Evolutionary conservation across 139 green algal genomes (phyloP).

Genomic region (Micractinium sp.): DNA sequence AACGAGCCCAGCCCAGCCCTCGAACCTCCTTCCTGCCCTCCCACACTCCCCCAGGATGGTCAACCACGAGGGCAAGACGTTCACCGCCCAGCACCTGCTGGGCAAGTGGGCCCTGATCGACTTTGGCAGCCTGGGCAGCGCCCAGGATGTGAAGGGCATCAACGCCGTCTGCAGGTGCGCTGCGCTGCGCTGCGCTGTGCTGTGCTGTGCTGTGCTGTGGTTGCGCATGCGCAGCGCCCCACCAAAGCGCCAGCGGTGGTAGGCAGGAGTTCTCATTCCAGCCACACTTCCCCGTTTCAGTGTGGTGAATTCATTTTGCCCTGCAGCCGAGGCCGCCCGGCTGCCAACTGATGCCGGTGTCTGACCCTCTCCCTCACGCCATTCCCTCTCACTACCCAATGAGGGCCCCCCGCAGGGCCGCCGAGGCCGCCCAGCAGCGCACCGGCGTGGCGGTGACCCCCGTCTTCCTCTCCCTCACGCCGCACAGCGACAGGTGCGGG

Average conservation of each 20-base stretch:
- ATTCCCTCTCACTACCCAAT: no score
- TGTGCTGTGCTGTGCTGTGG: not conserved
- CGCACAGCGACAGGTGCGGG: not conserved
- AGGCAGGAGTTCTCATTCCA: no score
- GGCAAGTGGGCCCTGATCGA: slow-evolving; percentile 12
- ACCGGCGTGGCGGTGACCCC: slow-evolving; percentile 16
- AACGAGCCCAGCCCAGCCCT: not conserved
- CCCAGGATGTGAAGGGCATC: slow-evolving; percentile 7
- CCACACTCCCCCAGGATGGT: slow-evolving; percentile 7
- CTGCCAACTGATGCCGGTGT: not conserved
- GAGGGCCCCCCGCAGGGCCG: not conserved
- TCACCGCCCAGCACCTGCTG: slow-evolving; percentile 15
- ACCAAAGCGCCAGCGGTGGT: no score
- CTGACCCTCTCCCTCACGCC: not conserved
- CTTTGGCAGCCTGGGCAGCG: slow-evolving; percentile 1
- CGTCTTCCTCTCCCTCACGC: slow-evolving; percentile 28
- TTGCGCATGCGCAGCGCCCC: no score
- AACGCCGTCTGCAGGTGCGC: slow-evolving; percentile 13
- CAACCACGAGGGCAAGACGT: not conserved
- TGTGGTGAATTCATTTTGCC: no score
- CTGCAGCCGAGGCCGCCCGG: not conserved
- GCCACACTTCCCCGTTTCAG: not conserved
- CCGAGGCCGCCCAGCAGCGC: slow-evolving; percentile 37
- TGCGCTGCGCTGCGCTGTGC: not conserved
- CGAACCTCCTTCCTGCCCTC: not conserved